These are phyloP conservation scores for Gamsiella multidivaricata DNA, from an alignment of 192 early-diverging fungal species.

Conservation along the genomic window DNA sequence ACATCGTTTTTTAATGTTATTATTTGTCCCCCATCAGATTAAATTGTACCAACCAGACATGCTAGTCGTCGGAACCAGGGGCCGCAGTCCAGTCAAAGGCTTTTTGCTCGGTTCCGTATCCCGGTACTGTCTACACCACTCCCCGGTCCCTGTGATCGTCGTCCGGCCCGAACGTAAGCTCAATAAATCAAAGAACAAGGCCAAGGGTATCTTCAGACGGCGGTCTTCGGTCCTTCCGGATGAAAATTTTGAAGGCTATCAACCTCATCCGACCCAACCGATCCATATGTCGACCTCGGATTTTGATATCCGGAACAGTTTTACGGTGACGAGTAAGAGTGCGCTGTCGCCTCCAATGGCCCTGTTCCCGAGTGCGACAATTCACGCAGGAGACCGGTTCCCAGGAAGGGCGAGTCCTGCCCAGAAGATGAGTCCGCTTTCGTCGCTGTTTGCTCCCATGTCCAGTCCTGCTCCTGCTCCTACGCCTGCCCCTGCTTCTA, in stretches of 20 bases:
- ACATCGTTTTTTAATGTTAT: background rate
- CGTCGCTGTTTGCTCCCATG: conserved; percentile 21
- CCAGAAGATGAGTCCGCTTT: conserved; percentile 12
- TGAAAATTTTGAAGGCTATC: conserved; percentile 20
- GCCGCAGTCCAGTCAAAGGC: conserved; percentile 72
- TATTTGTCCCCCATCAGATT: conserved; percentile 43
- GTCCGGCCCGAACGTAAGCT: conserved; percentile 65
- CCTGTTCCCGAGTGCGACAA: conserved; percentile 31
- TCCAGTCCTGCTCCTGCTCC: background rate
- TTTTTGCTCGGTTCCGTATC: conserved; percentile 77
- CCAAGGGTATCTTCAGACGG: conserved; percentile 48
- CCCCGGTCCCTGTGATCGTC: conserved; percentile 74
- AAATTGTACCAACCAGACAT: conserved; percentile 70
- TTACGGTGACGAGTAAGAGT: background rate
- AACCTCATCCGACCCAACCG: conserved; percentile 20
- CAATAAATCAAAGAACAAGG: conserved; percentile 48
- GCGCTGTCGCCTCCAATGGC: background rate
- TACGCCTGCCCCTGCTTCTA: background rate
- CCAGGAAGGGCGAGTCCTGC: conserved; percentile 3
- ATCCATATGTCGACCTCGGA: conserved; percentile 27
- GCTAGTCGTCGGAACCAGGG: conserved; percentile 79
- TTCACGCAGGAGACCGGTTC: conserved; percentile 29
- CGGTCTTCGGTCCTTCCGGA: conserved; percentile 19
- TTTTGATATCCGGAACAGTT: conserved; percentile 21
- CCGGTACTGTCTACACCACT: conserved; percentile 75